Evolutionary conservation across 2,329 filamentous ascomycete species (phyloP).

Genomic region (Taxawa tesnikishii): DNA sequence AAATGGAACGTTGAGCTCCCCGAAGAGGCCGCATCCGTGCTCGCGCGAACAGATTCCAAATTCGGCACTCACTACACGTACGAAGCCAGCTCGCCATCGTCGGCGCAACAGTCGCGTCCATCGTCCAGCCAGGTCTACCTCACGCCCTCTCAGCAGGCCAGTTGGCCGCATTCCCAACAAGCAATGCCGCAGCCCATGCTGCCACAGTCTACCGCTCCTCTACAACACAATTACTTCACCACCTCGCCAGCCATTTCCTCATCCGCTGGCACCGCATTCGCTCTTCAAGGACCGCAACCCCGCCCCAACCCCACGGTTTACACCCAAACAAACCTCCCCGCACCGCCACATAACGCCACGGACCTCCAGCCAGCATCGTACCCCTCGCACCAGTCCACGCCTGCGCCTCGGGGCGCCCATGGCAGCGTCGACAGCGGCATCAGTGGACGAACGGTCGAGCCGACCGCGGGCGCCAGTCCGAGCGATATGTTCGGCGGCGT

Average conservation of each 20-base stretch:
- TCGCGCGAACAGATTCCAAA: conserved; percentile 67
- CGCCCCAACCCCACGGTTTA: conserved; percentile 3
- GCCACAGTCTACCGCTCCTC: too few species aligned
- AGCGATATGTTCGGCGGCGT: conserved; percentile 46
- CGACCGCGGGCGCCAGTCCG: conserved; percentile 24
- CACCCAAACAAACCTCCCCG: conserved; percentile 1
- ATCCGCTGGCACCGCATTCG: too few species aligned
- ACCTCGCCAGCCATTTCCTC: conserved; percentile 8
- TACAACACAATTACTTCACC: background rate
- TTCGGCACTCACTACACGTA: conserved; percentile 59
- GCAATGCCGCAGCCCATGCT: conserved; percentile 3
- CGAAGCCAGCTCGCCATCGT: conserved; percentile 47
- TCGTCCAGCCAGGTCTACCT: conserved; percentile 1
- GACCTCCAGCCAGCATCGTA: conserved; percentile 1
- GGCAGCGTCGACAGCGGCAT: conserved; percentile 11
- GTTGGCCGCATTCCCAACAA: background rate
- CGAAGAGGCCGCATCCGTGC: conserved; percentile 63
- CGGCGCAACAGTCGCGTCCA: conserved; percentile 2
- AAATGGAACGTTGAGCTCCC: conserved; percentile 86
- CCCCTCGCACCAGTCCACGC: conserved; percentile 3
- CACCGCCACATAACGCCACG: conserved; percentile 4
- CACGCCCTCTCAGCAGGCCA: conserved; percentile 1
- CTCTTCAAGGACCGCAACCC: too few species aligned
- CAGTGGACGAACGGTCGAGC: conserved; percentile 10
- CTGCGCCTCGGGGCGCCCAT: conserved; percentile 5